Evolutionary conservation across 148 eudicot species (phyloP), one percentile per base, ranked within the genome.

Genomic region (Spergularia bocconei): DNA sequence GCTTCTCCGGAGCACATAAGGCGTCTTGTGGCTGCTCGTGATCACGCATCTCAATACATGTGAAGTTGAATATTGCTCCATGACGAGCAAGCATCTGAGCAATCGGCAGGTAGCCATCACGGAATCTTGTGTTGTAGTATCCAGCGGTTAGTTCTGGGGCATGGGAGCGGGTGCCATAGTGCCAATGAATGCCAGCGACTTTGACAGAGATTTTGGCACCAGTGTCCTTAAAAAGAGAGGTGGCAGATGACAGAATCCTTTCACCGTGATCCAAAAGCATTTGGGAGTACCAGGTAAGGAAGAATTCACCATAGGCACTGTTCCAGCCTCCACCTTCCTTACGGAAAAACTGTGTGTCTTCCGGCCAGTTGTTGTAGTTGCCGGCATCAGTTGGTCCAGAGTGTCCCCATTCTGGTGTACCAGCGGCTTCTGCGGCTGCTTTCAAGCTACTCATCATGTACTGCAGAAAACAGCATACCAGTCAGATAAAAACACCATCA

Each of bases 91-190:
- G 77, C 96, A 92, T 91, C 15, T 75, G 89, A 29, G 98, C 98
- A 2, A 95, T 90, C 2, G 97, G 98, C 21, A 90, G 85, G 78
- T 95, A 95, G 5, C 98, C 98, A 16, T 95, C 97, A 0, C 81
- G 79, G 80, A 72, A 86, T 23, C 98, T 86, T 17, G 98, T 95
- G 87, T 95, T 95, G 76, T 95, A 95, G 80, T 95, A 95, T 36
- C 98, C 98, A 0, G 98, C 98, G 0, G 97, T 95, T 69, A 95
- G 96, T 74, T 95, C 98, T 0, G 98, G 96, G 69, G 98, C 96
- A 7, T 95, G 98, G 39, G 98, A 91, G 0, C 93, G 89, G 16
- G 96, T 81, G 7, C 98, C 98, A 6, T 95, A 95, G 67, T 95
- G 98, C 98, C 98, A 95, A 74, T 95, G 98, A 67, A 95, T 92